phyloP scores from a whole-genome alignment of 139 green algal species.

The Trebouxia sp. region DNA sequence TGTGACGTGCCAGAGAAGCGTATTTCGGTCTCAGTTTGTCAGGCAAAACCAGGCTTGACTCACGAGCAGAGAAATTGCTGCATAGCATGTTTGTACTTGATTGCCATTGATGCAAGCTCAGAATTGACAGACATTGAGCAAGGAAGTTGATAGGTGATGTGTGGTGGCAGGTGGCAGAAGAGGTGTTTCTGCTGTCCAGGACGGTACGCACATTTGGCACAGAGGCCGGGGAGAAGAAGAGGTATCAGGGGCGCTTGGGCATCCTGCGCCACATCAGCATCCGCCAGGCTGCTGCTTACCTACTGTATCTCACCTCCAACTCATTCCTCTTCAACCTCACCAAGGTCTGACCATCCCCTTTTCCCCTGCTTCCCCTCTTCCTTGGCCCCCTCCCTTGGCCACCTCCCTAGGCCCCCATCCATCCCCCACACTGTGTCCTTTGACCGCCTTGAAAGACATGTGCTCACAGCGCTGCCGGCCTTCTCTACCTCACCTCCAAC shows the following conservation, averaged over 20 bases:
- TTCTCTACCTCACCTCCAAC: too few species aligned
- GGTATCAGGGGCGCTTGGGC: constrained; percentile 66
- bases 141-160: neutral
- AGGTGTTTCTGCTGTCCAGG: constrained; percentile 59
- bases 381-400: too few species aligned
- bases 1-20: too few species aligned
- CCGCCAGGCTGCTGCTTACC: constrained; percentile 70
- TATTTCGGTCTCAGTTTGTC: too few species aligned
- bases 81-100: neutral
- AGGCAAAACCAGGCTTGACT: too few species aligned
- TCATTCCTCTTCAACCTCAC: constrained; percentile 56
- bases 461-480: too few species aligned
- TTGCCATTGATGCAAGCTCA: too few species aligned
- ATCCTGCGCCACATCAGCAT: constrained; percentile 65
- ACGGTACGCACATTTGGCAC: constrained; percentile 81
- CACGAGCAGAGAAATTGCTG: too few species aligned
- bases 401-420: too few species aligned
- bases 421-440: too few species aligned
- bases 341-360: constrained; percentile 37
- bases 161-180: constrained; percentile 63
- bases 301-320: constrained; percentile 49
- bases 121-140: neutral
- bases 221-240: constrained; percentile 63
- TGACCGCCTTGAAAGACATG: too few species aligned
- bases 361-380: too few species aligned